Percentiles rank a stretch among this genome's conserved stretches.
Evolutionary conservation across 495 filamentous ascomycete species (phyloP).

Genomic region (Podospora australis): DNA sequence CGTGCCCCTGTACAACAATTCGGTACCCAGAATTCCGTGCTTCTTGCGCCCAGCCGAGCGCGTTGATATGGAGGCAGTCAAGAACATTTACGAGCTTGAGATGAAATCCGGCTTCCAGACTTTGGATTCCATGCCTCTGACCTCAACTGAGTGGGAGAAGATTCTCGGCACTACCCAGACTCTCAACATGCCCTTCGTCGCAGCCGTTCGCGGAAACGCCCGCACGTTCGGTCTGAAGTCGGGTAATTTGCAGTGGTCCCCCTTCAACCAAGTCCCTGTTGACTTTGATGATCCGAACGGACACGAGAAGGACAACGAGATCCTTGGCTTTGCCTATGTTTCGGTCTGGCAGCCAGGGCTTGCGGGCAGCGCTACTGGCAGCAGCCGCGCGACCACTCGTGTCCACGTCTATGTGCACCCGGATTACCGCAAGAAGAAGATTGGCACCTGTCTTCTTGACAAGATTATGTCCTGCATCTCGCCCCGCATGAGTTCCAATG

Average conservation of each 20-base stretch:
- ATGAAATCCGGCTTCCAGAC: conserved; percentile 24
- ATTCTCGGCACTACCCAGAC: conserved; percentile 17
- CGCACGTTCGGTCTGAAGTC: neutral
- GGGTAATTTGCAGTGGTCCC: neutral
- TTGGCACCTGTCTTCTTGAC: conserved; percentile 34
- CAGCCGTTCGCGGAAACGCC: conserved; percentile 28
- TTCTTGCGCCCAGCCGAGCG: conserved; percentile 30
- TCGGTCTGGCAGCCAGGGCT: conserved; percentile 23
- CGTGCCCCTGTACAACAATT: conserved; percentile 4
- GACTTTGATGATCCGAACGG: neutral
- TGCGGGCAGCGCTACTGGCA: conserved; percentile 12
- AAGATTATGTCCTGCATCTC: conserved; percentile 26
- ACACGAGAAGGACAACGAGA: conserved; percentile 1
- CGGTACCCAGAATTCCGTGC: conserved; percentile 22
- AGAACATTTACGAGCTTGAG: conserved; percentile 34
- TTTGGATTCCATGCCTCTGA: conserved; percentile 24
- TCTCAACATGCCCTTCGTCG: conserved; percentile 34
- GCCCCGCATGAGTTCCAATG: conserved; percentile 12
- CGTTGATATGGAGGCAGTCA: conserved; percentile 24
- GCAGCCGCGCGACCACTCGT: conserved; percentile 21
- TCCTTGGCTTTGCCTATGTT: conserved; percentile 35
- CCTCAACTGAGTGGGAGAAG: conserved; percentile 9
- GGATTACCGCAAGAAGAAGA: conserved; percentile 25
- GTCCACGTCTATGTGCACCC: conserved; percentile 31
- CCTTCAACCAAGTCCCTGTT: neutral